Conservation (phyloP, 1,139 yeast genomes). For the Geotrichum siamense region DNA sequence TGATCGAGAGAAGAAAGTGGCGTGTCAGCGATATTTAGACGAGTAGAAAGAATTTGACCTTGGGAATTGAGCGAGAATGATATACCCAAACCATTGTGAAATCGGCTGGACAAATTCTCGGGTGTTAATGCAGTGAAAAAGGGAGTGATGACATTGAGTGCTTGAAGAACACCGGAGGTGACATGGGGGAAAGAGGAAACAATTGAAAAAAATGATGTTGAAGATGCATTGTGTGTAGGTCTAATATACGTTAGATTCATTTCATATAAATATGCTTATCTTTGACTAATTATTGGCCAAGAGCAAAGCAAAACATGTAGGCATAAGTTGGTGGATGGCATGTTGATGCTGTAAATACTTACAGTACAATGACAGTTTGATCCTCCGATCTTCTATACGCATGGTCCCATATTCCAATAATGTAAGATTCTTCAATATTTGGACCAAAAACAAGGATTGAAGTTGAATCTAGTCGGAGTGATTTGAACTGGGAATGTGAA, state of each 20-base stretch:
- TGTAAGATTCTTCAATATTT: conserved; percentile 32
- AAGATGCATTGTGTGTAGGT: conserved; percentile 23
- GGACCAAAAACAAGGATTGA: conserved; percentile 32
- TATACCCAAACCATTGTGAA: conserved; percentile 35
- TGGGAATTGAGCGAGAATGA: conserved; percentile 29
- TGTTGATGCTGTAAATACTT: conserved; percentile 19
- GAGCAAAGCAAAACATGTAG: background rate
- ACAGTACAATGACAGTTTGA: conserved; percentile 35
- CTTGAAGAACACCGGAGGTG: conserved; percentile 33
- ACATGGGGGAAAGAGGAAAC: conserved; percentile 34
- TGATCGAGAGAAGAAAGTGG: conserved; percentile 33
- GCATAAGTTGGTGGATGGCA: background rate
- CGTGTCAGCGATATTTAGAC: conserved; percentile 30
- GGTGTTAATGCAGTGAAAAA: conserved; percentile 37
- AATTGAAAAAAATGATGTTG: conserved; percentile 26
- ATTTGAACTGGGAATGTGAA: conserved; percentile 27
- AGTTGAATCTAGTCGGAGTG: conserved; percentile 33
- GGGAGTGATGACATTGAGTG: conserved; percentile 36
- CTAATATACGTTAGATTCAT: conserved; percentile 8
- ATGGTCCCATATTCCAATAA: conserved; percentile 37
- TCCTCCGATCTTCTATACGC: conserved; percentile 38
- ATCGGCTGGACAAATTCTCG: conserved; percentile 32
- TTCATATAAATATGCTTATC: too few species aligned
- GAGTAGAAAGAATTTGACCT: conserved; percentile 34
- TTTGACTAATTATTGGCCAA: too few species aligned